Conservation (phyloP, 345 rosid species). For the Euphorbia pulcherrima region DNA sequence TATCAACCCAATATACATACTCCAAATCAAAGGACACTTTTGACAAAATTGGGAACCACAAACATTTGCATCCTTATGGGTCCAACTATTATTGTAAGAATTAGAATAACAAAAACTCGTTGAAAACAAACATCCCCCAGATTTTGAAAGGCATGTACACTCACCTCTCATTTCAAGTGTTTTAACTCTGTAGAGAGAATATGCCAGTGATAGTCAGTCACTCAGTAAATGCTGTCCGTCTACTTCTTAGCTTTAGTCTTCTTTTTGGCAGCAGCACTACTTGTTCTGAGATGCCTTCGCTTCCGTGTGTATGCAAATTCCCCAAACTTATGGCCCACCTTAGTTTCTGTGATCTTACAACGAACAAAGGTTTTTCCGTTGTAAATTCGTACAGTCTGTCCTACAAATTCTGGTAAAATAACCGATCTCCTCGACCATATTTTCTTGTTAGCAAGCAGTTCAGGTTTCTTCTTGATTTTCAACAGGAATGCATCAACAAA, state of each 20-base stretch:
- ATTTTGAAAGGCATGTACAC: too few relatives aligned
- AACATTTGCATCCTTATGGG: neutral
- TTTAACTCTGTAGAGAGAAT: too few relatives aligned
- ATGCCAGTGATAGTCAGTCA: too few relatives aligned
- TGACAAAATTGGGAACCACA: neutral
- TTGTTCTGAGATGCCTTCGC: conserved; percentile 11
- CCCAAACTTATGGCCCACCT: conserved; percentile 52
- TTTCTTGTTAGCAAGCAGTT: conserved; percentile 31
- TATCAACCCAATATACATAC: neutral
- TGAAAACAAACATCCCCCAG: neutral
- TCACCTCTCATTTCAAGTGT: too few relatives aligned
- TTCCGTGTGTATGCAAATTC: conserved; percentile 46
- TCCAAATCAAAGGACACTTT: neutral
- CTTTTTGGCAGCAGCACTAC: neutral
- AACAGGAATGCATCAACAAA: conserved; percentile 37
- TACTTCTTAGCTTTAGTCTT: conserved; percentile 1
- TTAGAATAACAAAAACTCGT: neutral
- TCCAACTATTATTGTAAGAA: conserved; percentile 4
- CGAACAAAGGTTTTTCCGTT: conserved; percentile 44
- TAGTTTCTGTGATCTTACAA: conserved; percentile 48
- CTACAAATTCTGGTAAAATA: conserved; percentile 46
- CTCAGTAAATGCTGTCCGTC: too few relatives aligned
- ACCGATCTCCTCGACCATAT: conserved; percentile 36
- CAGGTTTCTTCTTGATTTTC: conserved; percentile 25
- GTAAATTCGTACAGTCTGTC: conserved; percentile 35